Conservation (phyloP, 768 basidiomycete genomes). For the Mycena rosella region DNA sequence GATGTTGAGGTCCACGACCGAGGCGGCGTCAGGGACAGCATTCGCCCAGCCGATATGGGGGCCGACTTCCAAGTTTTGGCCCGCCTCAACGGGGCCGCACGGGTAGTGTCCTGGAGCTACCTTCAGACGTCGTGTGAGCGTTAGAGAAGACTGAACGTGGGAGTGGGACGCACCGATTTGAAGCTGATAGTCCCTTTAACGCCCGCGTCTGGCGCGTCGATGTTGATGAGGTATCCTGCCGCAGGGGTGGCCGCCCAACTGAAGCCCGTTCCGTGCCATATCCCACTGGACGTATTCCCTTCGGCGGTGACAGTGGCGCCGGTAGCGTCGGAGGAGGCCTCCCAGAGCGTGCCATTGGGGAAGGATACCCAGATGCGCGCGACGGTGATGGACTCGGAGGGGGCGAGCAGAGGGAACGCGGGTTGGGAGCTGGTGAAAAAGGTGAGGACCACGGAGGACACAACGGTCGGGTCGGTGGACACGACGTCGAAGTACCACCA, state of each 20-base stretch:
- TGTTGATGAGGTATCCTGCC: slow-evolving; percentile 15
- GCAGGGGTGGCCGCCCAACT: slow-evolving; percentile 17
- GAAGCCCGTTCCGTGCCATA: slow-evolving; percentile 34
- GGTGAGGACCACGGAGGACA: slow-evolving; percentile 29
- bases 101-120: slow-evolving; percentile 34
- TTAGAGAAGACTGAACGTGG: background rate
- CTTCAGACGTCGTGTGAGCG: background rate
- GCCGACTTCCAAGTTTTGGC: slow-evolving; percentile 23
- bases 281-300: slow-evolving; percentile 22
- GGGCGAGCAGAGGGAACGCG: slow-evolving; percentile 27
- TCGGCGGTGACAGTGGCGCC: slow-evolving; percentile 20
- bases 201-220: slow-evolving; percentile 32
- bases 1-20: slow-evolving; percentile 30
- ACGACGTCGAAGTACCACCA: slow-evolving; percentile 42
- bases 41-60: slow-evolving; percentile 39
- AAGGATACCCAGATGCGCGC: slow-evolving; percentile 25
- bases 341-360: slow-evolving; percentile 29
- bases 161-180: background rate
- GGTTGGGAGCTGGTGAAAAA: slow-evolving; percentile 32
- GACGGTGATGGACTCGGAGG: slow-evolving; percentile 15
- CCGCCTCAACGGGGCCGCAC: slow-evolving; percentile 21
- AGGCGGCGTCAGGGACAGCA: slow-evolving; percentile 34
- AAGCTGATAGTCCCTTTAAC: slow-evolving; percentile 30
- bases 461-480: slow-evolving; percentile 26
- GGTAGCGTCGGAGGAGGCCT: background rate